These are phyloP conservation scores for Boletus sp. DNA, from an alignment of 1,284 basidiomycete genomes.

Conservation along the genomic window DNA sequence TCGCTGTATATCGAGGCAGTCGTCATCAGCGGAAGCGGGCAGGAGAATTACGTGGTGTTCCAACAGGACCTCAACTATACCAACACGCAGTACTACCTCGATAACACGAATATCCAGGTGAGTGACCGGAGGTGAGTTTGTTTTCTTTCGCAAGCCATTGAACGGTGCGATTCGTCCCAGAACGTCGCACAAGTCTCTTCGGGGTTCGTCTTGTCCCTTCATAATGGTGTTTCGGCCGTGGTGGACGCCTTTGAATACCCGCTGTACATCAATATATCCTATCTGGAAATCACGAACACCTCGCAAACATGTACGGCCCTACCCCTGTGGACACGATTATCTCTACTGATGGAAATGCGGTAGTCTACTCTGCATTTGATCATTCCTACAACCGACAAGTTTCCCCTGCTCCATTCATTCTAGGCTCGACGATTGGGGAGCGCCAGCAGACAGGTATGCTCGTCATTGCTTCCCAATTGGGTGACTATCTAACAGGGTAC, in stretches of 20 bases:
- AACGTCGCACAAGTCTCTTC: conserved; percentile 60
- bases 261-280: conserved; percentile 57
- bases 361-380: conserved; percentile 58
- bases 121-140: conserved; percentile 4
- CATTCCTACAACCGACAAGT: conserved; percentile 65
- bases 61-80: conserved; percentile 45
- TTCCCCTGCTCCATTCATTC: conserved; percentile 56
- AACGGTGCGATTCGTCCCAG: conserved; percentile 33
- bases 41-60: conserved; percentile 45
- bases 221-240: conserved; percentile 56
- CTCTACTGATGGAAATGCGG: not conserved
- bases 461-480: not conserved
- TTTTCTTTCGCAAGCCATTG: not conserved
- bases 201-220: conserved; percentile 55
- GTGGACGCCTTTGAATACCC: conserved; percentile 65
- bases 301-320: conserved; percentile 45
- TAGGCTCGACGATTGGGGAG: conserved; percentile 55
- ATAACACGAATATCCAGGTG: conserved; percentile 44
- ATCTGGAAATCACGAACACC: conserved; percentile 42
- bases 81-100: conserved; percentile 50
- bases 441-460: conserved; percentile 56
- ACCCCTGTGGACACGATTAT: not conserved
- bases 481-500: not conserved
- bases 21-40: conserved; percentile 50
- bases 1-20: conserved; percentile 47